Conservation (phyloP, 108 stramenopile species). For the Cyclotella baltica region DNA sequence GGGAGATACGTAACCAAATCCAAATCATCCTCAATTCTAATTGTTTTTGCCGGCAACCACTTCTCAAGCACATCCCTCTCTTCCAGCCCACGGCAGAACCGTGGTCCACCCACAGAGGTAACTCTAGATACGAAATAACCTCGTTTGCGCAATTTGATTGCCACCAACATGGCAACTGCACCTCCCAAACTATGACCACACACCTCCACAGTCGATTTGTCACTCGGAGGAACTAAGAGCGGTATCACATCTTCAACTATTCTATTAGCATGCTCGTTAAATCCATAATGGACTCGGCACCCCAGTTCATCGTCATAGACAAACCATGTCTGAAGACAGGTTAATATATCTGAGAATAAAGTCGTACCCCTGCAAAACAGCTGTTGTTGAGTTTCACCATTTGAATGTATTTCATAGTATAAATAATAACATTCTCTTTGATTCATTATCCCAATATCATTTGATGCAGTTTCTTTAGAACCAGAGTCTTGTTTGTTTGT, state of each 20-base stretch:
- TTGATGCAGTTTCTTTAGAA: conserved; percentile 1
- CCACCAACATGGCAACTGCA: conserved; percentile 65
- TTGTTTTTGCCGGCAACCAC: conserved; percentile 54
- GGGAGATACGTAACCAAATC: conserved; percentile 67
- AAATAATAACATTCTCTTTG: conserved; percentile 75
- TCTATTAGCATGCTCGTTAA: conserved; percentile 64
- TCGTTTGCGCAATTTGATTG: conserved; percentile 63
- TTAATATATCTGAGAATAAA: conserved; percentile 54
- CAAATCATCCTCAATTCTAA: conserved; percentile 66
- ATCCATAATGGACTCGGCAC: conserved; percentile 64
- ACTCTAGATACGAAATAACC: conserved; percentile 59
- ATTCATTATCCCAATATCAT: conserved; percentile 15
- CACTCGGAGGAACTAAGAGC: conserved; percentile 49
- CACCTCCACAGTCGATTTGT: conserved; percentile 62
- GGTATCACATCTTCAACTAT: conserved; percentile 66
- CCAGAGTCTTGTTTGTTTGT: conserved; percentile 5
- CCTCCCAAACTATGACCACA: conserved; percentile 70
- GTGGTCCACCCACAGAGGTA: conserved; percentile 57
- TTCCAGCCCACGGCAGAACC: conserved; percentile 53
- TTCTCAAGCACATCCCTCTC: conserved; percentile 37
- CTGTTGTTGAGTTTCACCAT: conserved; percentile 61
- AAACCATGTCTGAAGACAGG: conserved; percentile 61
- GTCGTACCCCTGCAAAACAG: conserved; percentile 74
- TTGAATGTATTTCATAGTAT: conserved; percentile 63
- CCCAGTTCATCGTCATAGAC: conserved; percentile 64